A percentile compares a stretch with the other conserved stretches of the same genome.
These are phyloP conservation scores for Mimosa pudica DNA, from an alignment of 306 rosid genomes.

Conservation along the genomic window DNA sequence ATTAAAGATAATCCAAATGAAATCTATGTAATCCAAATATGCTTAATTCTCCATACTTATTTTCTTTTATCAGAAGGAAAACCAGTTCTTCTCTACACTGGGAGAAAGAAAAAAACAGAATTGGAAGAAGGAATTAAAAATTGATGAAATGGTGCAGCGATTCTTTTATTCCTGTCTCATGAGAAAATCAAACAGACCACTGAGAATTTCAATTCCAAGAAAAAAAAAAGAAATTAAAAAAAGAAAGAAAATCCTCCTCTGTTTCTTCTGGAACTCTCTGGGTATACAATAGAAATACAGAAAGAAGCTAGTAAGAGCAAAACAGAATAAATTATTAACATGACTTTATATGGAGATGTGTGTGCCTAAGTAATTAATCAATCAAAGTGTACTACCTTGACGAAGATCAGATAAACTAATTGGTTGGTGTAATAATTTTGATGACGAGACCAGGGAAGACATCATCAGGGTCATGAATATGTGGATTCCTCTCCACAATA, in stretches of 20 bases:
- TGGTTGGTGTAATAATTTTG: constrained; percentile 64
- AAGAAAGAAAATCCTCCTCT: too few species aligned
- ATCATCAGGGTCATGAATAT: constrained; percentile 92
- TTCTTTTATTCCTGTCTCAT: constrained; percentile 28
- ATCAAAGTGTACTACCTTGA: neutral
- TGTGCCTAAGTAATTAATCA: neutral
- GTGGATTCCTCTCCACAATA: constrained; percentile 84
- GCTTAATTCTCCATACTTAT: too few species aligned
- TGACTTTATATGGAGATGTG: neutral
- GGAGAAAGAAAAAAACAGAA: neutral
- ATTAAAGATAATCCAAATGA: too few species aligned
- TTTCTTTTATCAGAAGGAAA: too few species aligned
- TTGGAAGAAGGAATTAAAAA: neutral
- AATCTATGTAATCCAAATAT: too few species aligned
- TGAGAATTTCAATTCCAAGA: neutral
- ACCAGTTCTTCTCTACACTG: too few species aligned
- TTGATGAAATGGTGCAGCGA: neutral
- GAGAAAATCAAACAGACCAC: constrained; percentile 25
- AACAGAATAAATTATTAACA: neutral
- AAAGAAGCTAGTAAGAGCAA: neutral
- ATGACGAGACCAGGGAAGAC: constrained; percentile 92
- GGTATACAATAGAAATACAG: constrained; percentile 2
- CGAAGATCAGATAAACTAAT: neutral
- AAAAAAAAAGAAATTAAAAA: neutral
- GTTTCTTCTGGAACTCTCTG: neutral